These are phyloP conservation scores for Psophocarpus tetragonolobus DNA, from an alignment of 306 rosid species.

Conservation along the genomic window DNA sequence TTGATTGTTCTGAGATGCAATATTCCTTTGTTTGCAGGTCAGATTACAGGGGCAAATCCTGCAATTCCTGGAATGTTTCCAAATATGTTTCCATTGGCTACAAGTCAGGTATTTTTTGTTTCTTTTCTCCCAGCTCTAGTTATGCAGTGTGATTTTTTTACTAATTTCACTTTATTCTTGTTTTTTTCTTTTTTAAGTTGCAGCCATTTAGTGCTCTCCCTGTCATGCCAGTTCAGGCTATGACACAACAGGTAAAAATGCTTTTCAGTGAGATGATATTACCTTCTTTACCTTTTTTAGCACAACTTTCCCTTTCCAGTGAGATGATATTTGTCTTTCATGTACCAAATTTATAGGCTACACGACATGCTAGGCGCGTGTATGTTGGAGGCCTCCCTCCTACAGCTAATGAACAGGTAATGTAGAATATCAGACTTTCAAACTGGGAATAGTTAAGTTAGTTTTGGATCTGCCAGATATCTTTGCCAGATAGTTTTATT, in stretches of 20 bases:
- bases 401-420: constrained; percentile 96
- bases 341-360: constrained; percentile 60
- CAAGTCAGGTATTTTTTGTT: constrained; percentile 73
- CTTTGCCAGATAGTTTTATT: neutral
- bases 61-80: constrained; percentile 93
- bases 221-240: constrained; percentile 99
- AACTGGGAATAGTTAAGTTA: neutral
- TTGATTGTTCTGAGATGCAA: constrained; percentile 23
- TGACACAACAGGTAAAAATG: constrained; percentile 90
- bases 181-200: constrained; percentile 33
- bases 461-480: neutral
- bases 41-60: constrained; percentile 75
- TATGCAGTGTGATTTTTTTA: neutral
- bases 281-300: neutral
- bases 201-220: constrained; percentile 88
- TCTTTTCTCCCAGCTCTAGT: neutral
- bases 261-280: neutral
- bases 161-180: constrained; percentile 18
- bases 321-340: constrained; percentile 17
- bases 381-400: constrained; percentile 99
- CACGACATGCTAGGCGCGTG: constrained; percentile 97
- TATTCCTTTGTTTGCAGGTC: constrained; percentile 66
- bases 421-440: neutral
- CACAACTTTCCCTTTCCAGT: neutral
- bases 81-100: constrained; percentile 79